Evolutionary conservation across 805 yeast species (phyloP).

Genomic region (Jamesozyma rosinii): DNA sequence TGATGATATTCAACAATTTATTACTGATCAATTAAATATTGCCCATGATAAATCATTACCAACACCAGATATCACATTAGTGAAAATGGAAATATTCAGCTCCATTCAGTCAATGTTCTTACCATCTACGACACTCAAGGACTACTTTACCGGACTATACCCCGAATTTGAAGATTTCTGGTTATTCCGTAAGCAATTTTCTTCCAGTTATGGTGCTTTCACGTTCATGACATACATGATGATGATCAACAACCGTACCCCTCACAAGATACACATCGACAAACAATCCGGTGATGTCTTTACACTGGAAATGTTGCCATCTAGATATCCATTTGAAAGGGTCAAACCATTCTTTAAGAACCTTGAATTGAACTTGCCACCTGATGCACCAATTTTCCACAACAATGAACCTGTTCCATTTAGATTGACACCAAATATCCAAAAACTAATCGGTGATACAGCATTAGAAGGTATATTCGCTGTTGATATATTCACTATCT

Average conservation of each 20-base stretch:
- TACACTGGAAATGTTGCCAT: constrained; percentile 93
- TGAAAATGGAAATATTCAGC: constrained; percentile 82
- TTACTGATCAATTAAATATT: constrained; percentile 75
- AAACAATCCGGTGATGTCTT: constrained; percentile 78
- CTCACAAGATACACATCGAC: constrained; percentile 83
- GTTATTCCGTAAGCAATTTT: constrained; percentile 91
- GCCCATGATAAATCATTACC: constrained; percentile 92
- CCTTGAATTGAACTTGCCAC: constrained; percentile 30
- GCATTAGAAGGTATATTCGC: constrained; percentile 87
- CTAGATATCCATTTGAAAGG: constrained; percentile 50
- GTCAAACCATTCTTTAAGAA: constrained; percentile 33
- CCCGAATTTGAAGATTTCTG: constrained; percentile 87
- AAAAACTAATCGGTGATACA: constrained; percentile 87
- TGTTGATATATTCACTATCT: constrained; percentile 73
- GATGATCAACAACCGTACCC: constrained; percentile 87
- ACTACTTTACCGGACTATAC: constrained; percentile 62
- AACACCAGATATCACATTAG: constrained; percentile 81
- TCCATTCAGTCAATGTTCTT: constrained; percentile 82
- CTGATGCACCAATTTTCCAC: constrained; percentile 69
- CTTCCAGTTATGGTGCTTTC: constrained; percentile 89
- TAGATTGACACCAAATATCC: constrained; percentile 92
- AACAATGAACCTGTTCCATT: constrained; percentile 92
- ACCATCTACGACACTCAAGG: constrained; percentile 74
- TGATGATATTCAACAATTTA: constrained; percentile 84
- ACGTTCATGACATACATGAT: constrained; percentile 89